Percentiles rank a stretch among this genome's conserved stretches.
phyloP scores from a whole-genome alignment of 2,329 filamentous ascomycete species.

The Xylariaceae sp. region DNA sequence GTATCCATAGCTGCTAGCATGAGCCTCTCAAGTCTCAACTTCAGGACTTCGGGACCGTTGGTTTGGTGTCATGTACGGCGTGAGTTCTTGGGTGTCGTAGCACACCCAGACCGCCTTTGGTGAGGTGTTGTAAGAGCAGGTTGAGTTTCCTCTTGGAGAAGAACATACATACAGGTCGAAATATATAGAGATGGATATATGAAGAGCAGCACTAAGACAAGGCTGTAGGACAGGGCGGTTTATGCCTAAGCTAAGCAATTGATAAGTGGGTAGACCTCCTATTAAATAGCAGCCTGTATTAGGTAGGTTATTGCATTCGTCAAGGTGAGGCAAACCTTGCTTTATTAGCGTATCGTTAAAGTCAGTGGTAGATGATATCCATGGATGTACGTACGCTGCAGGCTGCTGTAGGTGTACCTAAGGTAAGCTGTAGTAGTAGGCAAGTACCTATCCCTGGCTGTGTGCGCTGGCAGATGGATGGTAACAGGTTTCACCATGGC shows the following conservation, averaged over 20 bases:
- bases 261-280: not conserved
- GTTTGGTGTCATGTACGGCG: conserved; percentile 12
- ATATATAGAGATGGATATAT: not conserved
- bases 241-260: not conserved
- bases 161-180: not conserved
- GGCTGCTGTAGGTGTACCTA: not conserved
- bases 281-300: too few relatives aligned
- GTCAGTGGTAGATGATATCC: too few relatives aligned
- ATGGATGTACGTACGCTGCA: too few relatives aligned
- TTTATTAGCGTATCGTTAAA: not conserved
- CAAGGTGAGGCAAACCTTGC: not conserved
- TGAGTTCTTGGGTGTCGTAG: not conserved
- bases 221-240: not conserved
- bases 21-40: conserved; percentile 9
- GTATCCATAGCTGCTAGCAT: conserved; percentile 26
- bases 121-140: not conserved
- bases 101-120: not conserved
- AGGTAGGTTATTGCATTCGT: too few relatives aligned
- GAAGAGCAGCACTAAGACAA: not conserved
- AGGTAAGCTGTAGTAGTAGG: too few relatives aligned
- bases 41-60: conserved; percentile 5
- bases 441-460: too few relatives aligned
- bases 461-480: not conserved
- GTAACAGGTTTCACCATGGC: not conserved
- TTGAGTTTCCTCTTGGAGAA: not conserved